A percentile compares a stretch with the other conserved stretches of the same genome.
These are phyloP conservation scores for Candida bentonensis DNA, from an alignment of 805 yeast species.

Conservation along the genomic window DNA sequence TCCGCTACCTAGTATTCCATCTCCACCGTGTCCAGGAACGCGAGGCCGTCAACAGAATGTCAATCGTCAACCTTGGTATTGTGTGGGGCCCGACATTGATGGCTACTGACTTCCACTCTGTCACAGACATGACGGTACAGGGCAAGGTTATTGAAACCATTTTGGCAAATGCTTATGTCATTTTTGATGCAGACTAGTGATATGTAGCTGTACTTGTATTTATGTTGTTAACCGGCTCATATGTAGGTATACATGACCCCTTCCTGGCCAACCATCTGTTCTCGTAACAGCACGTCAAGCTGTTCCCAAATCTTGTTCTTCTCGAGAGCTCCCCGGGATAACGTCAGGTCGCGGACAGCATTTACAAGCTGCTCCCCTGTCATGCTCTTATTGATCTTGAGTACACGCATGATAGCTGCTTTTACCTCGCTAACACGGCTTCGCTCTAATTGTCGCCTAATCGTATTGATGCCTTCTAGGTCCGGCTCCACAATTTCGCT, in stretches of 20 bases:
- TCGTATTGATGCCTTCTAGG: neutral
- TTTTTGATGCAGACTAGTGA: conserved; percentile 44
- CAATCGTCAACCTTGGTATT: conserved; percentile 62
- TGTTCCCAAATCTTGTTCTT: neutral
- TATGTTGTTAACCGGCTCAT: neutral
- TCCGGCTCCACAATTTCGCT: neutral
- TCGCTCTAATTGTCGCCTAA: neutral
- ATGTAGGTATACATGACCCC: neutral
- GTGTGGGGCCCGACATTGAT: conserved; percentile 93
- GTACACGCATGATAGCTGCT: neutral
- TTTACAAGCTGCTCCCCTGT: neutral
- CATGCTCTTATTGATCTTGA: neutral
- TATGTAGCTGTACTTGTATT: conserved; percentile 1
- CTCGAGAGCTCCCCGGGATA: neutral
- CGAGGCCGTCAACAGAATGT: conserved; percentile 65
- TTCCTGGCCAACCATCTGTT: neutral
- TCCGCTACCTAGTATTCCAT: conserved; percentile 75
- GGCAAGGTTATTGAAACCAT: conserved; percentile 73
- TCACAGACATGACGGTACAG: conserved; percentile 63
- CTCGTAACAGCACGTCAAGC: neutral
- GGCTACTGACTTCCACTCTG: conserved; percentile 47
- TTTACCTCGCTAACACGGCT: neutral
- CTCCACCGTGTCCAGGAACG: conserved; percentile 56
- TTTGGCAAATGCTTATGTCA: conserved; percentile 69
- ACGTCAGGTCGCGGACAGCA: neutral